Percentiles rank a stretch among this genome's conserved stretches.
Evolutionary conservation across 225 moss, liverwort and hornwort genomes (phyloP).

Genomic region (Marchantia paleacea): DNA sequence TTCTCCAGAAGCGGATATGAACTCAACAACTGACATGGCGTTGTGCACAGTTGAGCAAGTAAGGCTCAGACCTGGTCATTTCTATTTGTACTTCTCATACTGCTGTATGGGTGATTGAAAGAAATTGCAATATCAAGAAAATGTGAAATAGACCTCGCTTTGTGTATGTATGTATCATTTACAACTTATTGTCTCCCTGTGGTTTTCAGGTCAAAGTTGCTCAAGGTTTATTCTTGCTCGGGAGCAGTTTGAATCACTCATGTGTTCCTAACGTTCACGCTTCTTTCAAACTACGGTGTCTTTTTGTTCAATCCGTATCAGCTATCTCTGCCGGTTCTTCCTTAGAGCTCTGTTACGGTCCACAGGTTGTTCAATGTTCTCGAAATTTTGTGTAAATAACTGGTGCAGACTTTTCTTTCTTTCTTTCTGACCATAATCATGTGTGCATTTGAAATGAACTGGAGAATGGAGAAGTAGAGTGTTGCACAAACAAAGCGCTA

Average conservation of each 20-base stretch:
- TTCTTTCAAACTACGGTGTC: slow-evolving; percentile 33
- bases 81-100: neutral
- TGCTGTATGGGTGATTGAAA: neutral
- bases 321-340: slow-evolving; percentile 24
- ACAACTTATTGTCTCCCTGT: neutral
- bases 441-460: too few relatives aligned
- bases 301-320: slow-evolving; percentile 27
- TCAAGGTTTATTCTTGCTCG: slow-evolving; percentile 40
- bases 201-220: slow-evolving; percentile 39
- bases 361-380: slow-evolving; percentile 31
- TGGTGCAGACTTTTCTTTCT: neutral
- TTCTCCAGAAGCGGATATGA: slow-evolving; percentile 24
- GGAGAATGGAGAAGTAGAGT: too few relatives aligned
- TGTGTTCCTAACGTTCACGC: slow-evolving; percentile 45
- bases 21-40: neutral
- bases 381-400: too few relatives aligned
- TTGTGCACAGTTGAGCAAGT: slow-evolving; percentile 34
- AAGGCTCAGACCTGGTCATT: neutral
- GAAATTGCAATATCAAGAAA: neutral
- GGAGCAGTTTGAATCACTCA: slow-evolving; percentile 49
- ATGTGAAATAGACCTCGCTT: neutral
- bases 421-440: too few relatives aligned
- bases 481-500: too few relatives aligned
- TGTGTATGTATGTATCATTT: neutral
- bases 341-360: slow-evolving; percentile 45